phyloP scores from a whole-genome alignment of 371 early-diverging fungal genomes.

The Mortierella sp. region DNA sequence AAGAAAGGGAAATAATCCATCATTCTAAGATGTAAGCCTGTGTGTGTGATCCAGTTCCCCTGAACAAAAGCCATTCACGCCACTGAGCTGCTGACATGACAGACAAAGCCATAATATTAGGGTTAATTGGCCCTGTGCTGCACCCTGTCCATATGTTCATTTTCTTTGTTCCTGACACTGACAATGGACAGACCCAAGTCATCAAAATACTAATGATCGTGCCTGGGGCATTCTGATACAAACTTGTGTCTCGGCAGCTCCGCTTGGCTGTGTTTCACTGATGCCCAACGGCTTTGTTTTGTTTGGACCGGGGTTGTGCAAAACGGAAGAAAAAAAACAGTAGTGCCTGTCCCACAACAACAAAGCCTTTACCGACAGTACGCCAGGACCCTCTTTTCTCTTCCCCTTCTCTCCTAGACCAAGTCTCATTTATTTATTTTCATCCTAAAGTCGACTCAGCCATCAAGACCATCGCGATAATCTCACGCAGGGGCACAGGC shows the following conservation, averaged over 20 bases:
- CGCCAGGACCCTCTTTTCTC: too few species aligned
- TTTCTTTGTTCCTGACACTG: background rate
- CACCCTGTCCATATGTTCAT: background rate
- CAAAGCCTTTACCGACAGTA: background rate
- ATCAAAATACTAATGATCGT: background rate
- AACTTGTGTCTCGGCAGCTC: background rate
- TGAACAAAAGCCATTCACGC: background rate
- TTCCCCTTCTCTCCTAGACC: too few species aligned
- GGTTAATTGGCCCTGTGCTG: too few species aligned
- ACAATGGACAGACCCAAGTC: background rate
- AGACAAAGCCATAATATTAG: background rate
- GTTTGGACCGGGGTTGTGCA: background rate
- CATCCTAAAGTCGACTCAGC: background rate
- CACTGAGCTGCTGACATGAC: background rate
- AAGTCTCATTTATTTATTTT: background rate
- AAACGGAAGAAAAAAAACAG: background rate
- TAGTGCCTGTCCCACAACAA: background rate
- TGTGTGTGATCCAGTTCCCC: background rate
- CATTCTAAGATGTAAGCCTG: background rate
- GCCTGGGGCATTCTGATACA: slow-evolving; percentile 4
- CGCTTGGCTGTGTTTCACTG: slow-evolving; percentile 6
- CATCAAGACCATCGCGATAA: background rate
- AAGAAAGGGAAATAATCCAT: background rate
- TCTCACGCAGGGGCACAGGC: background rate
- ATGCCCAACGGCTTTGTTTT: background rate